Percentiles rank a stretch among this genome's conserved stretches.
These are phyloP conservation scores for Fusarium stilboides DNA, from an alignment of 2,329 filamentous ascomycete genomes.

Conservation along the genomic window DNA sequence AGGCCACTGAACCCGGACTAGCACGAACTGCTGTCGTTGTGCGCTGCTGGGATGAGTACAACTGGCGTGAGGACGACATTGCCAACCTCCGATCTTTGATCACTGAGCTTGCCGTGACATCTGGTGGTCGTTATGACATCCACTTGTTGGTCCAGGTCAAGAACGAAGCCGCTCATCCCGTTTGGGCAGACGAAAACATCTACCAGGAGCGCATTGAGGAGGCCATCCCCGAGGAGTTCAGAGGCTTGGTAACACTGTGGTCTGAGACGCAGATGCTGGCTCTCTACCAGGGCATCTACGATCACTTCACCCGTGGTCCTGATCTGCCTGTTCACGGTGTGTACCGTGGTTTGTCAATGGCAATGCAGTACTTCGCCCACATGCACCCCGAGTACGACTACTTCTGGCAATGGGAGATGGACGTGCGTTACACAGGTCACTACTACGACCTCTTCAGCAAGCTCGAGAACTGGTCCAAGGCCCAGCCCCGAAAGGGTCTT, in stretches of 20 bases:
- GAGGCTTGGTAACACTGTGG: constrained; percentile 91
- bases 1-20: constrained; percentile 30
- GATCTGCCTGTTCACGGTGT: constrained; percentile 89
- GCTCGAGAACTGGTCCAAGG: constrained; percentile 76
- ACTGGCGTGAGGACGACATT: constrained; percentile 84
- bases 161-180: constrained; percentile 78
- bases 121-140: constrained; percentile 88
- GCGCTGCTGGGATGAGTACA: constrained; percentile 84
- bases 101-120: constrained; percentile 83
- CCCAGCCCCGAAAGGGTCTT: constrained; percentile 83
- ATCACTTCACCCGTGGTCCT: constrained; percentile 76
- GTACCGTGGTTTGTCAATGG: constrained; percentile 94
- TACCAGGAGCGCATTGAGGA: constrained; percentile 78
- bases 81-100: constrained; percentile 88
- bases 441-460: constrained; percentile 83
- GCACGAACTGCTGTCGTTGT: constrained; percentile 81
- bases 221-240: constrained; percentile 86
- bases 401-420: constrained; percentile 98
- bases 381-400: constrained; percentile 90
- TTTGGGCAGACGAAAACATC: constrained; percentile 81
- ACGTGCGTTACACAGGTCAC: constrained; percentile 90
- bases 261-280: constrained; percentile 93
- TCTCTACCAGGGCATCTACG: constrained; percentile 89
- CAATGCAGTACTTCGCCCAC: constrained; percentile 92
- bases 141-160: constrained; percentile 90